These are phyloP conservation scores for Craspedostauros australis DNA, from an alignment of 108 stramenopile genomes.

Conservation along the genomic window DNA sequence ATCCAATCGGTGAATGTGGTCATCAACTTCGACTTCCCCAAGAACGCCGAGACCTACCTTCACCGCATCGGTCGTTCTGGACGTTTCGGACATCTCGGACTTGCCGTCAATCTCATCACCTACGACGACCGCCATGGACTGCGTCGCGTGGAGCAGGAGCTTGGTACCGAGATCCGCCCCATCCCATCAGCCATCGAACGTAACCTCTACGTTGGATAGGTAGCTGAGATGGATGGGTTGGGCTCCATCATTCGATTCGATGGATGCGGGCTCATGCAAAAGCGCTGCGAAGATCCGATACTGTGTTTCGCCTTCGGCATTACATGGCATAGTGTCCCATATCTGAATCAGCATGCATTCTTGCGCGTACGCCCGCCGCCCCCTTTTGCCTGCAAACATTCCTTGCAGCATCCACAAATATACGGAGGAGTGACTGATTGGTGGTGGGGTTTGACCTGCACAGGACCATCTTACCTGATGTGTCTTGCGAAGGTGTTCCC, in stretches of 20 bases:
- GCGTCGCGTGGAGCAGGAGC: conserved; percentile 91
- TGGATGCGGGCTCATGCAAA: background rate
- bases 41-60: conserved; percentile 96
- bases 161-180: conserved; percentile 96
- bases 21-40: conserved; percentile 99
- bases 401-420: background rate
- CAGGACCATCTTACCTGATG: background rate
- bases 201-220: conserved; percentile 92
- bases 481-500: conserved; percentile 24
- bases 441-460: conserved; percentile 20
- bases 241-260: background rate
- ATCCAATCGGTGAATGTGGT: conserved; percentile 99
- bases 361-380: background rate
- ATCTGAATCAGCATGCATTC: background rate
- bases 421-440: conserved; percentile 26
- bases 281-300: background rate
- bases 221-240: background rate
- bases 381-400: background rate
- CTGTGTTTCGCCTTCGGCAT: no score
- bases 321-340: no score
- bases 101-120: conserved; percentile 98
- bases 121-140: conserved; percentile 83
- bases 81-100: conserved; percentile 96
- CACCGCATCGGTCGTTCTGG: conserved; percentile 98
- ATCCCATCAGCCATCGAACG: conserved; percentile 95